Evolutionary conservation across 176 grass and related monocot genomes (phyloP), one percentile per base, ranked within the genome.

Genomic region (Aegilops tauschii): DNA sequence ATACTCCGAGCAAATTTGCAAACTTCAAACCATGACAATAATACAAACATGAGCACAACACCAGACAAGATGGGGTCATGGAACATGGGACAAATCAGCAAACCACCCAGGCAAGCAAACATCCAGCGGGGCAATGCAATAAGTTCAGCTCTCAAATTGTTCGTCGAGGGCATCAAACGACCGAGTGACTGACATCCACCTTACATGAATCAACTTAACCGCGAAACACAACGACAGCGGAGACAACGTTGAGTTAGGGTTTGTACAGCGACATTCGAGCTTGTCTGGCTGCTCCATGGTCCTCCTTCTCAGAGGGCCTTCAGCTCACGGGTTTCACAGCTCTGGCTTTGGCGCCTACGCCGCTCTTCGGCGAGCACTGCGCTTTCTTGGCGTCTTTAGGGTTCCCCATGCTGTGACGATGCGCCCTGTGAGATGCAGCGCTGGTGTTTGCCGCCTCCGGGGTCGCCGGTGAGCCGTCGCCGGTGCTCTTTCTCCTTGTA

Each of bases 401-500:
- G 3, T 30, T 92, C 13, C 83, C 91, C 37, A 95, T 73, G 87
- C 93, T 98, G 86, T 91, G 89, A 56, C 96, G 93, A 40, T 98
- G 93, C 10, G 80, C 29, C 54, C 90, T 78, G 23, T 80, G 65
- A 67, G 63, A 87, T 36, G 65, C 42, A 12, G 83, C 25, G 34
- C 63, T 70, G 39, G 59, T 18, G 1, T 71, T 76, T 20, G 76
- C 61, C 1, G 69, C 80, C 61, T 86, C 82, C 27, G 87, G 80
- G n/a, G 54, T 61, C 6, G 35, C 78, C 21, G 65, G 70, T 47
- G 88, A 25, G 20, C 56, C 56, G 78, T 95, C 96, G 9, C 78
- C 74, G 52, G 74, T 91, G 79, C 96, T 98, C 90, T 89, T 95
- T 73, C 96, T 90, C 88, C 96, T 91, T 32, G 93, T 92, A 72